Conservation (phyloP, 495 filamentous ascomycete species). For the Neurospora cerealis region DNA sequence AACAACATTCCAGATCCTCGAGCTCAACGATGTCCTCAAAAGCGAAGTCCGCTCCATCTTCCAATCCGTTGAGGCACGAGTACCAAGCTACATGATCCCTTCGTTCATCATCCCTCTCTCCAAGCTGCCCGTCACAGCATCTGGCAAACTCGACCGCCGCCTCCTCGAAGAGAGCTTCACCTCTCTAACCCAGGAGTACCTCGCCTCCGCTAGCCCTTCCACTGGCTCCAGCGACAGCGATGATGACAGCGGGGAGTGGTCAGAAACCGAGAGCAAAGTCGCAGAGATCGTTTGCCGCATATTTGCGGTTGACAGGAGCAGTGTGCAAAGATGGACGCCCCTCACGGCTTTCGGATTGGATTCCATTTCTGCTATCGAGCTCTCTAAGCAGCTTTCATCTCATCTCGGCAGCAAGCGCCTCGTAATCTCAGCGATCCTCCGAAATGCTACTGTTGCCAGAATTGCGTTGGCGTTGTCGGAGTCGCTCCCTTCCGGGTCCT, state of each 20-base stretch:
- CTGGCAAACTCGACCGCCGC: conserved; percentile 49
- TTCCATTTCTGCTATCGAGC: conserved; percentile 66
- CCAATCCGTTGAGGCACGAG: conserved; percentile 22
- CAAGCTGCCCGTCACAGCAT: conserved; percentile 49
- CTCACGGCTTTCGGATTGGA: conserved; percentile 55
- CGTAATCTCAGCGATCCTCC: conserved; percentile 54
- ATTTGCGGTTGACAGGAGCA: conserved; percentile 41
- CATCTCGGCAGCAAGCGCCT: conserved; percentile 29
- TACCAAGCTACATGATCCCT: conserved; percentile 64
- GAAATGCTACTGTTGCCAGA: conserved; percentile 46
- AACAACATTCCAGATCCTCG: conserved; percentile 13
- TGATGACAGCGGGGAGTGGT: conserved; percentile 37
- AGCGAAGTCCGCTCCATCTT: conserved; percentile 28
- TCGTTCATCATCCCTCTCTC: conserved; percentile 56
- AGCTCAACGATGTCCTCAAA: conserved; percentile 12
- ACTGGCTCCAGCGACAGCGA: conserved; percentile 13
- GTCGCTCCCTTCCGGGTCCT: background rate
- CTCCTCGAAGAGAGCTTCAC: conserved; percentile 11
- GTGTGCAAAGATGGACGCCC: conserved; percentile 43
- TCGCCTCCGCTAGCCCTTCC: conserved; percentile 14
- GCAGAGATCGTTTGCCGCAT: conserved; percentile 30
- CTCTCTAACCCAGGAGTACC: conserved; percentile 6
- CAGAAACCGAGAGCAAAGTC: conserved; percentile 39
- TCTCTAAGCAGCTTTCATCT: conserved; percentile 43
- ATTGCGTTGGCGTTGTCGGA: conserved; percentile 33